These are phyloP conservation scores for Ustilago shanxiensis DNA, from an alignment of 1,284 basidiomycete species.

Conservation along the genomic window DNA sequence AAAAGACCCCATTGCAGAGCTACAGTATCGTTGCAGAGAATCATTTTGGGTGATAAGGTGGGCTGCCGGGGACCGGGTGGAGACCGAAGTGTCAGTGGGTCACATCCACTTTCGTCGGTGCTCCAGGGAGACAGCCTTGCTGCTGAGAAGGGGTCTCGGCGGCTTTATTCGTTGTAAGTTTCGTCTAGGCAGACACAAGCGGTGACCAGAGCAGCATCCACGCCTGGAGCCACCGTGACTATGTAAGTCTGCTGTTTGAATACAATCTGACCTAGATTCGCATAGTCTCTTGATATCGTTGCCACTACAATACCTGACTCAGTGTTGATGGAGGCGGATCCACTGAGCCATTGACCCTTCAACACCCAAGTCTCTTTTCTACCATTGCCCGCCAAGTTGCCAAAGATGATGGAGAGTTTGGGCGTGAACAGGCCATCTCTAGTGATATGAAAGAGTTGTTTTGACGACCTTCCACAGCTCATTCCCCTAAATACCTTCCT, in stretches of 20 bases:
- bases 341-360: conserved; percentile 34
- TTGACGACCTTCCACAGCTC: not conserved
- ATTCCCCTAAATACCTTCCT: conserved; percentile 5
- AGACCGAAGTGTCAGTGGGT: too few species aligned
- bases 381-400: conserved; percentile 36
- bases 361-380: conserved; percentile 17
- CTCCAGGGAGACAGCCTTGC: too few species aligned
- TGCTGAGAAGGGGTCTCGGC: too few species aligned
- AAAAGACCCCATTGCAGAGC: too few species aligned
- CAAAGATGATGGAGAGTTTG: conserved; percentile 42
- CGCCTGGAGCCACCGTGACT: conserved; percentile 71
- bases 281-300: conserved; percentile 33
- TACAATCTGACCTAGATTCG: conserved; percentile 38
- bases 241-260: conserved; percentile 64
- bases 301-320: conserved; percentile 39
- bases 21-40: too few species aligned
- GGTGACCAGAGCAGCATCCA: conserved; percentile 71
- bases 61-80: too few species aligned
- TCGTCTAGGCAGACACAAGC: conserved; percentile 72
- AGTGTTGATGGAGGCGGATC: conserved; percentile 40
- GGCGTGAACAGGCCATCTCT: conserved; percentile 29
- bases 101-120: too few species aligned
- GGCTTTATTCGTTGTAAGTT: conserved; percentile 14
- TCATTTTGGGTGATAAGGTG: too few species aligned
- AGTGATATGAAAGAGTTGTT: conserved; percentile 26